Evolutionary conservation across 1,139 yeast genomes (phyloP).

Genomic region (Debaryomyces coudertii): DNA sequence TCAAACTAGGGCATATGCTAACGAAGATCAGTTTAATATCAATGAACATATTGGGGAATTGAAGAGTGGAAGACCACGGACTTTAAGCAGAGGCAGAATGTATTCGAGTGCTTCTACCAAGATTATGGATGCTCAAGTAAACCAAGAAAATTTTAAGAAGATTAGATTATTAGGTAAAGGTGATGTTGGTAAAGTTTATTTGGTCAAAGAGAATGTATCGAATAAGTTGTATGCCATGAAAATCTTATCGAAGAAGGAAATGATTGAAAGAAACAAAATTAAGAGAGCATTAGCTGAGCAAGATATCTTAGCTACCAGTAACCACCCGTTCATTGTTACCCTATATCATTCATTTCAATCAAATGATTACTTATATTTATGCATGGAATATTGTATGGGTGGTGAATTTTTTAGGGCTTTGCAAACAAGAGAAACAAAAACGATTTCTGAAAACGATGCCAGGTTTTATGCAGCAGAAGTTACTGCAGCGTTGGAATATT

Average conservation of each 20-base stretch:
- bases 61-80: slow-evolving; percentile 51
- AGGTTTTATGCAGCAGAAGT: slow-evolving; percentile 96
- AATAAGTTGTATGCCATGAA: slow-evolving; percentile 89
- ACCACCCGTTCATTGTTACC: slow-evolving; percentile 97
- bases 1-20: slow-evolving; percentile 11
- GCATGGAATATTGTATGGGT: slow-evolving; percentile 99
- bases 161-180: slow-evolving; percentile 90
- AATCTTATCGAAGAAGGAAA: slow-evolving; percentile 84
- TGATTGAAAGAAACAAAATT: slow-evolving; percentile 93
- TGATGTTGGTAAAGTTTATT: slow-evolving; percentile 94
- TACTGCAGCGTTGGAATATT: slow-evolving; percentile 92
- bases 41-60: slow-evolving; percentile 60
- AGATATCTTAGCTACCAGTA: slow-evolving; percentile 91
- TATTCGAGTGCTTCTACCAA: slow-evolving; percentile 75
- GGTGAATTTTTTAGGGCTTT: slow-evolving; percentile 97
- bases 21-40: slow-evolving; percentile 40
- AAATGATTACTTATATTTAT: slow-evolving; percentile 86
- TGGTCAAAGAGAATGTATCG: slow-evolving; percentile 80
- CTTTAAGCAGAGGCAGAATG: slow-evolving; percentile 58
- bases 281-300: slow-evolving; percentile 96
- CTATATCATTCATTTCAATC: slow-evolving; percentile 96
- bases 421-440: slow-evolving; percentile 86
- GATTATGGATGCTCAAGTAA: slow-evolving; percentile 76
- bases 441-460: slow-evolving; percentile 87
- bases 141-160: slow-evolving; percentile 86